Percentiles rank a stretch among this genome's conserved stretches.
These are phyloP conservation scores for Caryopteris hybrid DNA, from an alignment of 305 asterid genomes.

Conservation along the genomic window DNA sequence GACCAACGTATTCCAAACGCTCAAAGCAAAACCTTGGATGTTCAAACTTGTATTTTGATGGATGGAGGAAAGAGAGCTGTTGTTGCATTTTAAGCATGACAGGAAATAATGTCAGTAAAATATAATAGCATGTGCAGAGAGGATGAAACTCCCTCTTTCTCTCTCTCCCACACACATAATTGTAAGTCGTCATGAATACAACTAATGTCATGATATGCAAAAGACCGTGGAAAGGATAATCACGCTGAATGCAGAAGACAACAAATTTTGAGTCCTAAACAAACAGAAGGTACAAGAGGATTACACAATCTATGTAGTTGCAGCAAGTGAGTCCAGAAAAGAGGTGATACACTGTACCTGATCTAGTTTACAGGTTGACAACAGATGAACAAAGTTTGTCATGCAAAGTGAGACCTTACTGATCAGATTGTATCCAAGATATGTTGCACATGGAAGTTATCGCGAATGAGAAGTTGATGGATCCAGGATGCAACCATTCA, in stretches of 20 bases:
- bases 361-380: background rate
- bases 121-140: background rate
- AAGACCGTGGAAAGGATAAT: background rate
- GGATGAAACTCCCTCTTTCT: no score
- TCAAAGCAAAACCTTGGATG: slow-evolving; percentile 97
- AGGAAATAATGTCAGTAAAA: background rate
- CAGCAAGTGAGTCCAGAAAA: background rate
- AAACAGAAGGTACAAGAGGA: background rate
- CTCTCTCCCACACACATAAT: background rate
- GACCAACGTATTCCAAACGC: slow-evolving; percentile 92
- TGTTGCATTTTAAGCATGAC: slow-evolving; percentile 5
- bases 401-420: background rate
- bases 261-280: background rate
- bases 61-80: slow-evolving; percentile 90
- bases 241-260: background rate
- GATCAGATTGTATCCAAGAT: background rate
- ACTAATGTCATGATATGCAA: no score
- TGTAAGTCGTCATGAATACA: no score
- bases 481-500: background rate
- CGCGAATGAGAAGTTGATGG: background rate
- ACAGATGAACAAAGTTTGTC: background rate
- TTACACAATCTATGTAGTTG: background rate
- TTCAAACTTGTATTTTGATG: slow-evolving; percentile 80
- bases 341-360: background rate
- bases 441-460: no score